Evolutionary conservation across 768 basidiomycete species (phyloP).

Genomic region (Suillus subalutaceus): DNA sequence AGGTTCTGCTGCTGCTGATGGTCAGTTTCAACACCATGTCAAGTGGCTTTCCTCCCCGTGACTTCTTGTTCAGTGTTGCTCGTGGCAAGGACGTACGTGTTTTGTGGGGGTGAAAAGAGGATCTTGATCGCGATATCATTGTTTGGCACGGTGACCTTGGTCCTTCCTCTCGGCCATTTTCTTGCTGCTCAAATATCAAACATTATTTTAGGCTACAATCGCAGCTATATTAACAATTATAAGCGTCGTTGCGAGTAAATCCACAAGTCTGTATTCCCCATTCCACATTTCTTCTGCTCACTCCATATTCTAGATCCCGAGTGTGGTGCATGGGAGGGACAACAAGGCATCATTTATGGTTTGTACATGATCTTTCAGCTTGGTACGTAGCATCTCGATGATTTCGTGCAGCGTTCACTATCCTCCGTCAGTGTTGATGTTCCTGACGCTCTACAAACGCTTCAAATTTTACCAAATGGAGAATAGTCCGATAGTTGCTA

Average conservation of each 20-base stretch:
- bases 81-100: not conserved
- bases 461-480: not conserved
- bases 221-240: not conserved
- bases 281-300: not conserved
- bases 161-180: not conserved
- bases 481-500: not conserved
- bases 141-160: not conserved
- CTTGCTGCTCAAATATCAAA: not conserved
- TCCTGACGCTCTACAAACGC: not conserved
- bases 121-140: not conserved
- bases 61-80: not conserved
- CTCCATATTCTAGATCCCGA: not conserved
- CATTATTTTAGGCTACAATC: not conserved
- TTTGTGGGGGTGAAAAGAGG: not conserved
- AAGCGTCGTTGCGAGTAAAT: not conserved
- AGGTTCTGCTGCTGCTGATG: not conserved
- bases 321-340: not conserved
- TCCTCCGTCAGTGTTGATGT: not conserved
- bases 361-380: not conserved
- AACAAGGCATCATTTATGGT: not conserved
- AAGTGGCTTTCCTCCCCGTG: not conserved
- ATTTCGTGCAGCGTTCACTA: not conserved
- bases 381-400: not conserved
- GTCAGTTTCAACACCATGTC: not conserved
- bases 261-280: not conserved